phyloP scores from a whole-genome alignment of 2,329 filamentous ascomycete species.

The Aspergillus niger region DNA sequence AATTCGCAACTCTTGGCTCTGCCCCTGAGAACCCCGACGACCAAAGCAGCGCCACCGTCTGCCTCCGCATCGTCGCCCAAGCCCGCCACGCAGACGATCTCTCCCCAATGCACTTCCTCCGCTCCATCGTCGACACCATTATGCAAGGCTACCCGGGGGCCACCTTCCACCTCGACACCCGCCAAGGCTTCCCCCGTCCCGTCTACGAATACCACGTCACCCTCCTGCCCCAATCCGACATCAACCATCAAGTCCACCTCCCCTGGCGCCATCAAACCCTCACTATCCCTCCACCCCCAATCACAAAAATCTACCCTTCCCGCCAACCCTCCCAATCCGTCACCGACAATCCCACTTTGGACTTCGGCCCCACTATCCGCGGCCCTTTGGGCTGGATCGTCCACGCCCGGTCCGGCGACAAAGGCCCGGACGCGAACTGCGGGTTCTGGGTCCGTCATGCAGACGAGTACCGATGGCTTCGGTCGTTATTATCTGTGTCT shows the following conservation, averaged over 20 bases:
- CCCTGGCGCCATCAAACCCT: conserved; percentile 19
- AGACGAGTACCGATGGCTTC: conserved; percentile 50
- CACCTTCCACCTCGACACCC: conserved; percentile 38
- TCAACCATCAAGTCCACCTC: conserved; percentile 32
- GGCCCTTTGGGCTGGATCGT: conserved; percentile 38
- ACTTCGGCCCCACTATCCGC: conserved; percentile 26
- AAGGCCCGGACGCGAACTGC: conserved; percentile 49
- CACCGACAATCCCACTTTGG: conserved; percentile 8
- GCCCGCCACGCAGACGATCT: conserved; percentile 43
- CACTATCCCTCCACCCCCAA: conserved; percentile 21
- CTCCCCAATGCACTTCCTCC: conserved; percentile 36
- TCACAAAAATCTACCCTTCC: conserved; percentile 19
- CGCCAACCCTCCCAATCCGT: conserved; percentile 22
- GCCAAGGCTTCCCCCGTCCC: conserved; percentile 39
- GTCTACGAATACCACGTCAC: conserved; percentile 36
- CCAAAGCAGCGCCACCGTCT: conserved; percentile 47
- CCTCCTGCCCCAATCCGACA: conserved; percentile 27
- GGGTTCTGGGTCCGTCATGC: conserved; percentile 48
- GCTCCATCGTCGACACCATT: conserved; percentile 42
- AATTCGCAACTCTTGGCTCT: conserved; percentile 35
- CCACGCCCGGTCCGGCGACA: conserved; percentile 46
- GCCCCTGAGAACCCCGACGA: conserved; percentile 36
- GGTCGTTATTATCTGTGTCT: conserved; percentile 25
- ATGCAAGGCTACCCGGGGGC: conserved; percentile 45
- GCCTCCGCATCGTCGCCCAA: conserved; percentile 49